Evolutionary conservation across 2,329 filamentous ascomycete species (phyloP), one percentile per base, ranked within the genome.

Genomic region (Penicillium expansum): DNA sequence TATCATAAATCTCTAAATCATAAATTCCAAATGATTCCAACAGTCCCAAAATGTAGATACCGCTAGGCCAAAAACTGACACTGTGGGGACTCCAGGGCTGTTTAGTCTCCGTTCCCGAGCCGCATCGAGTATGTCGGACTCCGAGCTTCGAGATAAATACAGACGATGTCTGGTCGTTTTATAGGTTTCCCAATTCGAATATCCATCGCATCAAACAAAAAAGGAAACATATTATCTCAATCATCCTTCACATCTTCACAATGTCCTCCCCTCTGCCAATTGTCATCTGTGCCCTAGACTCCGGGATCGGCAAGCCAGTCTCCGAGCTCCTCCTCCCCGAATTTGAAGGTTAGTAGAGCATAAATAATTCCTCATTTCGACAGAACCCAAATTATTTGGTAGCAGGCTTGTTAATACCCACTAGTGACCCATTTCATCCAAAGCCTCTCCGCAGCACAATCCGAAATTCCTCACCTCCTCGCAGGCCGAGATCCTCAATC

Each of bases 391-490:
- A 11, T 16, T 7, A 9, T 14, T 4, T 14, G 10, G 14, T 9
- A 9, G 29, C 11, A 20, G 11, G 6, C 3, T 20, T 14, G 4
- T 20, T 39, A 51, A 42, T 14, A 18, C 9, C 22, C 1, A 38
- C 18, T 38, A 69, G 67, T 66, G 2, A 61, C 68, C 42, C 64
- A 68, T 42, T 69, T 69, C 50, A 62, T 68, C 9, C 55, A 56
- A 35, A 48, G 54, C 14, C 22, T 50, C 11, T 60, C 66, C 13
- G 57, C 57, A 4, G 63, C 59, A n/a, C n/a, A n/a, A n/a, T n/a
- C n/a, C n/a, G n/a, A n/a, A n/a, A n/a, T n/a, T n/a, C n/a, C n/a
- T n/a, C n/a, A n/a, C n/a, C n/a, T n/a, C n/a, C n/a, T n/a, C n/a
- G n/a, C n/a, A n/a, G n/a, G n/a, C n/a, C n/a, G n/a, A n/a, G n/a